Evolutionary conservation across 495 filamentous ascomycete species (phyloP).

Genomic region (Mytilinidion resinicola): DNA sequence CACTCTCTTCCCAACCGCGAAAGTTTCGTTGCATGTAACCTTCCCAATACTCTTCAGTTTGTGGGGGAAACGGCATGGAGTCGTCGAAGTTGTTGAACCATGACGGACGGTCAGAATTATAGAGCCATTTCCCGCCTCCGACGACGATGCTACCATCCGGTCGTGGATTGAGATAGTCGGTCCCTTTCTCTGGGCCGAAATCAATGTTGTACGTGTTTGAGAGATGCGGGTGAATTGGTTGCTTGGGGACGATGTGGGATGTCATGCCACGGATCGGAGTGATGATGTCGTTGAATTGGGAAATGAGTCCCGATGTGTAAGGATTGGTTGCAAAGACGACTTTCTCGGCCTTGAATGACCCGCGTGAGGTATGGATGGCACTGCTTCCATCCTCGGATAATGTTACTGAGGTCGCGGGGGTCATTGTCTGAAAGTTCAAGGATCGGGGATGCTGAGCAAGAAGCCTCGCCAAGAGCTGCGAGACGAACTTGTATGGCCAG

Average conservation of each 20-base stretch:
- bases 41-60: slow-evolving; percentile 41
- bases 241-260: no score
- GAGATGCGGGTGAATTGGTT: slow-evolving; percentile 1
- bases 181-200: slow-evolving; percentile 2
- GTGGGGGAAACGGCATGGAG: slow-evolving; percentile 34
- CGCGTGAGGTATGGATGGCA: no score
- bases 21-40: slow-evolving; percentile 46
- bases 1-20: slow-evolving; percentile 45
- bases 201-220: slow-evolving; percentile 24
- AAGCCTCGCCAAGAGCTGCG: slow-evolving; percentile 1
- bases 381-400: no score
- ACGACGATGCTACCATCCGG: slow-evolving; percentile 49
- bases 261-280: no score
- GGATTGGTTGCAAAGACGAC: no score
- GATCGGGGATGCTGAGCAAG: not conserved
- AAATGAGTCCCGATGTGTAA: no score
- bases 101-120: slow-evolving; percentile 28
- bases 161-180: slow-evolving; percentile 48
- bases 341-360: no score
- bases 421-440: no score
- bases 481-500: no score
- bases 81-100: slow-evolving; percentile 52
- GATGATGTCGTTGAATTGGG: no score
- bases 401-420: no score
- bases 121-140: slow-evolving; percentile 44